These are phyloP conservation scores for Aspergillus bertholletiae DNA, from an alignment of 495 filamentous ascomycete genomes.

Conservation along the genomic window DNA sequence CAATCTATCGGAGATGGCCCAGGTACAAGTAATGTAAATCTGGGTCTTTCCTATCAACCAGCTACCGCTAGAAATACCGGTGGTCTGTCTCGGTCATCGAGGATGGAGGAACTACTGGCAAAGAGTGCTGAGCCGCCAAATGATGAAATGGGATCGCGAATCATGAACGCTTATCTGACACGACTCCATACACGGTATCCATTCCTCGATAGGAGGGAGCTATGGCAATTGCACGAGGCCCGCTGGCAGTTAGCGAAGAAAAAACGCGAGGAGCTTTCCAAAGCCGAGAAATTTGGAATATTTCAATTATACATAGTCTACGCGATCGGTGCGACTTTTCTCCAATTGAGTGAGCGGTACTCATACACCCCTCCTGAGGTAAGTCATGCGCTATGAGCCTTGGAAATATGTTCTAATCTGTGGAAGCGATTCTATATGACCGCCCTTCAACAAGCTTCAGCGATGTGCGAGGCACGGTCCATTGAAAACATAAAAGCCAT, in stretches of 20 bases:
- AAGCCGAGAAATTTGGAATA: conserved; percentile 42
- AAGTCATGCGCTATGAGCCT: not conserved
- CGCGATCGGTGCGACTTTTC: conserved; percentile 49
- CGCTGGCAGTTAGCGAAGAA: conserved; percentile 39
- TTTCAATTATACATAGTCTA: conserved; percentile 53
- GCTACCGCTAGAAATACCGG: conserved; percentile 6
- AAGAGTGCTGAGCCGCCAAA: conserved; percentile 45
- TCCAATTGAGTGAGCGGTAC: conserved; percentile 47
- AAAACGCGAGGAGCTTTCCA: conserved; percentile 37
- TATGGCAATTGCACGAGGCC: conserved; percentile 43
- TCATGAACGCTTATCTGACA: conserved; percentile 45
- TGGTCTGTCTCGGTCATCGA: conserved; percentile 22
- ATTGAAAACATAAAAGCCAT: conserved; percentile 55
- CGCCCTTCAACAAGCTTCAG: conserved; percentile 48
- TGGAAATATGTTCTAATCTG: not conserved
- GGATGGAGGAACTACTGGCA: conserved; percentile 37
- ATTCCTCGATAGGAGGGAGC: conserved; percentile 44
- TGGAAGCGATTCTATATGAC: conserved; percentile 43
- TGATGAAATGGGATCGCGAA: conserved; percentile 43
- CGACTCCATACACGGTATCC: conserved; percentile 47
- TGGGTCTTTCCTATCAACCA: conserved; percentile 10
- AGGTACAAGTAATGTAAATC: not conserved
- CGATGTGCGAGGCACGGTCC: conserved; percentile 47
- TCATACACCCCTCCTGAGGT: conserved; percentile 44
- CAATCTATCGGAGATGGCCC: not conserved